These are phyloP conservation scores for Acacia melanoxylon DNA, from an alignment of 306 rosid genomes.

Conservation along the genomic window DNA sequence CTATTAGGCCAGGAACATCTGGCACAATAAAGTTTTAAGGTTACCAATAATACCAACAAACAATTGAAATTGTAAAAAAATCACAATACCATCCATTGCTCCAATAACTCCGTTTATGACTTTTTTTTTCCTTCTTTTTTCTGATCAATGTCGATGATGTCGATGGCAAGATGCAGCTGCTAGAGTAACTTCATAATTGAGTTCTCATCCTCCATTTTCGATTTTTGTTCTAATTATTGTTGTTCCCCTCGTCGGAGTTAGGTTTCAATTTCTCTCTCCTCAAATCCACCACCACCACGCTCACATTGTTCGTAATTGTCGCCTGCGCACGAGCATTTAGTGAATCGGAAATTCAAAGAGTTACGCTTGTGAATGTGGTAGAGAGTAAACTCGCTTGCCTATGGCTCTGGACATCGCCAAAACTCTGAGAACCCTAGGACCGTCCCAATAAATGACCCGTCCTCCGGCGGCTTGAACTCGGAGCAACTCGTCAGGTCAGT, in stretches of 20 bases:
- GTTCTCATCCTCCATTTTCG: not conserved
- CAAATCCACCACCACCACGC: constrained; percentile 85
- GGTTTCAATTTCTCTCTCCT: constrained; percentile 33
- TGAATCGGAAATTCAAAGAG: not conserved
- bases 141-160: too few relatives aligned
- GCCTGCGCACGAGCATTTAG: constrained; percentile 18
- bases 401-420: constrained; percentile 92
- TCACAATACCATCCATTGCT: too few relatives aligned
- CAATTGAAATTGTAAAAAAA: too few relatives aligned
- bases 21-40: too few relatives aligned
- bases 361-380: not conserved
- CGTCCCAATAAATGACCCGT: constrained; percentile 91
- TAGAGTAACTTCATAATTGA: not conserved
- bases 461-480: constrained; percentile 84
- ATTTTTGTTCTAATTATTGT: not conserved
- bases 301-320: constrained; percentile 81
- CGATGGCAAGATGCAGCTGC: too few relatives aligned
- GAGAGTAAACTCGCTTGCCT: not conserved
- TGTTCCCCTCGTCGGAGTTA: not conserved
- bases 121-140: too few relatives aligned
- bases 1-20: too few relatives aligned
- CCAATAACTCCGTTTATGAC: too few relatives aligned
- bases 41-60: too few relatives aligned
- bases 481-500: constrained; percentile 77
- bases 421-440: constrained; percentile 83